Base-by-base conservation (phyloP, 257 asterid genomes). In the Solanum paucissectum region DNA sequence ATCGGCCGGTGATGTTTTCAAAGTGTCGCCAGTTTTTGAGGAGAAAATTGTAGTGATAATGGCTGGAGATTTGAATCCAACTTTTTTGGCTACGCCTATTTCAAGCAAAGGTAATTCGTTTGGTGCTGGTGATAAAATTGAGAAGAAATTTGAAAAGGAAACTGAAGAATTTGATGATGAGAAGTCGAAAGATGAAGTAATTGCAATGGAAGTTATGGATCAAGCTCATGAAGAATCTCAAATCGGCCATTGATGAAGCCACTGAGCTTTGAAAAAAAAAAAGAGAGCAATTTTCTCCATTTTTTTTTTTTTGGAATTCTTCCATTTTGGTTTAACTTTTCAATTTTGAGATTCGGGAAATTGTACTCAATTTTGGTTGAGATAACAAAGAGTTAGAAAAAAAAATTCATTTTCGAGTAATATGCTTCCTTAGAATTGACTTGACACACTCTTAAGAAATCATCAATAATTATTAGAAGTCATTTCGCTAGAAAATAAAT, bases 1-100 rank as follows among this genome's bases (percentile, higher is more conserved):
- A 88, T 73, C 5, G 90, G 49, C 1, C 76, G 88, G 9, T 60
- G 6, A 90, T 89, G 72, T 42, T 85, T 6, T 69, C 81, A 81
- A 81, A 84, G 86, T 33, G 3, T 77, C 87, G 84, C 92, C 91
- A 46, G 91, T 88, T 49, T 89, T 92, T 72, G 97, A 94, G 64
- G 98, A 94, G 93, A 95, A 95, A 91, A 90, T 91, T 34, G 88
- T 95, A 58, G 98, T 97, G 88, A 94, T 95, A 88, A 93, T 95
- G 98, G 96, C 98, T 3, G 99, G 99, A 1, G 98, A 97, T 44
- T 91, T 87, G 9, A 95, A 95, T 32, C 98, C 99, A 1, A 97
- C 98, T 21, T 97, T 88, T 87, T 76, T 97, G 83, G 99, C 98
- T 5, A 97, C 97, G 12, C 98, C 96, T 29, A 90, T 93, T 92